These are phyloP conservation scores for Medicago lupulina DNA, from an alignment of 306 rosid species.

Conservation along the genomic window DNA sequence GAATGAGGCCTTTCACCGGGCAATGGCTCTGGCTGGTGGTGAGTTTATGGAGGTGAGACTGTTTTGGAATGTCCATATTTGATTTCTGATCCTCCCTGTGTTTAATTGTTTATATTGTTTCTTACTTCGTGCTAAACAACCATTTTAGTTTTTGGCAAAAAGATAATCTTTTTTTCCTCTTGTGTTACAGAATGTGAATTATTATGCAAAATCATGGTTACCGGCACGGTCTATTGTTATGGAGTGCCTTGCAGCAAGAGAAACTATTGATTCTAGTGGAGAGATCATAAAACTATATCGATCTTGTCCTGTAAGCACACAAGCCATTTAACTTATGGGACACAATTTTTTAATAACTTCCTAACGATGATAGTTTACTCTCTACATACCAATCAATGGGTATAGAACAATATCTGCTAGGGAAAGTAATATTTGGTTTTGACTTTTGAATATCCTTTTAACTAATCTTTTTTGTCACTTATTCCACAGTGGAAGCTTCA, in stretches of 20 bases:
- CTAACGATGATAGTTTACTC: background rate
- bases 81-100: background rate
- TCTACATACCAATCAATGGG: background rate
- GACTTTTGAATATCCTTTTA: slow-evolving; percentile 24
- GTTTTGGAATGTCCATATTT: background rate
- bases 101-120: background rate
- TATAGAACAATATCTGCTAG: slow-evolving; percentile 13
- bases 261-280: slow-evolving; percentile 55
- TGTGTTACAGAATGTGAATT: slow-evolving; percentile 51
- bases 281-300: slow-evolving; percentile 55
- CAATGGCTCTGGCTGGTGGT: slow-evolving; percentile 61
- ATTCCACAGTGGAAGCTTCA: slow-evolving; percentile 63
- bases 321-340: slow-evolving; percentile 3
- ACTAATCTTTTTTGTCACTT: slow-evolving; percentile 24
- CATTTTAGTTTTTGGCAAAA: slow-evolving; percentile 2
- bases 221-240: slow-evolving; percentile 57
- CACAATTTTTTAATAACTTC: background rate
- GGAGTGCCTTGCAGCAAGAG: slow-evolving; percentile 61
- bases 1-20: slow-evolving; percentile 58
- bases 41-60: slow-evolving; percentile 59
- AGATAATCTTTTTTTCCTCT: background rate
- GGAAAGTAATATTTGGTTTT: slow-evolving; percentile 26
- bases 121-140: background rate
- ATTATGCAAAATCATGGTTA: slow-evolving; percentile 61
- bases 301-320: slow-evolving; percentile 62